phyloP scores from a whole-genome alignment of 257 asterid species.

The Cinchona pubescens region DNA sequence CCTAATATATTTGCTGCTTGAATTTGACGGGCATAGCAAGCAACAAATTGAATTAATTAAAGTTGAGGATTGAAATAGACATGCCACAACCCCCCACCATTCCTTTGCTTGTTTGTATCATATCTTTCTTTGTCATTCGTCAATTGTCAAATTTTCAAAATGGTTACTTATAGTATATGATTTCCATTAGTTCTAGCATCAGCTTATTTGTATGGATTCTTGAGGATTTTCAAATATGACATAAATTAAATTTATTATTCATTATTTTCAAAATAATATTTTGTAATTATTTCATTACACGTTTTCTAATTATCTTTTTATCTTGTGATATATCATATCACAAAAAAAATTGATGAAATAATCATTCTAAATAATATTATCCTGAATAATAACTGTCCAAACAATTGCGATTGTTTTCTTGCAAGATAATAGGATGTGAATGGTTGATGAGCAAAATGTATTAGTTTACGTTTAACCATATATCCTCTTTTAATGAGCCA shows the following conservation, averaged over 20 bases:
- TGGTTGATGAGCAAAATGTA: neutral
- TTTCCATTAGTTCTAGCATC: neutral
- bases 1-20: slow-evolving; percentile 1
- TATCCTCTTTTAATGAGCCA: neutral
- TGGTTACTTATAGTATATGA: no score
- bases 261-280: no score
- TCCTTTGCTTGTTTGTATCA: neutral
- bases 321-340: no score
- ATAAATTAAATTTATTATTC: no score
- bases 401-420: no score
- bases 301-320: no score
- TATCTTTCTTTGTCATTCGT: neutral
- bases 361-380: no score
- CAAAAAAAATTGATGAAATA: no score
- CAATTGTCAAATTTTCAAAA: neutral
- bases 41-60: neutral
- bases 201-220: neutral
- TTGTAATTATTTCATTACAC: no score
- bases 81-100: neutral
- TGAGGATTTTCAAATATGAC: neutral
- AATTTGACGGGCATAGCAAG: slow-evolving; percentile 1
- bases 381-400: no score
- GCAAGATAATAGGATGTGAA: neutral
- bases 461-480: neutral
- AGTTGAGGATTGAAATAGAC: neutral